These are phyloP conservation scores for Keithomyces neogunnii DNA, from an alignment of 2,329 filamentous ascomycete species.

Conservation along the genomic window DNA sequence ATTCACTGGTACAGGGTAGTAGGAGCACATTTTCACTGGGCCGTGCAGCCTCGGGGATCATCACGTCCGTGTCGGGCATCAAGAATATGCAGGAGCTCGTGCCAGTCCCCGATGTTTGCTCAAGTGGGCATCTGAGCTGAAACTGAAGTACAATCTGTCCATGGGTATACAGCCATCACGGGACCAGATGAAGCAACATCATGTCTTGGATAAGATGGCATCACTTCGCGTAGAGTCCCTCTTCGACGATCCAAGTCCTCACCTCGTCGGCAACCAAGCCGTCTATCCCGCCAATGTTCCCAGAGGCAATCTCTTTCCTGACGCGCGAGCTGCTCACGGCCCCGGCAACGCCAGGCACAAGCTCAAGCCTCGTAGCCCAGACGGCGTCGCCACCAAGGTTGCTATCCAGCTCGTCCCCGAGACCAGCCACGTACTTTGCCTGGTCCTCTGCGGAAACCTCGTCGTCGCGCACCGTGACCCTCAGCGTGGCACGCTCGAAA, in stretches of 20 bases:
- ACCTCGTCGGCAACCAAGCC: constrained; percentile 50
- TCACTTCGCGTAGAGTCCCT: constrained; percentile 41
- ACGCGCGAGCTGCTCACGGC: constrained; percentile 53
- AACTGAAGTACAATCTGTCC: too few species aligned
- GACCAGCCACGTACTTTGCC: constrained; percentile 41
- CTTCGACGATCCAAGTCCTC: constrained; percentile 45
- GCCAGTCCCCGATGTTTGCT: too few species aligned
- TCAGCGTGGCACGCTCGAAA: constrained; percentile 51
- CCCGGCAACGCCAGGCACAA: constrained; percentile 42
- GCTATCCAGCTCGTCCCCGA: constrained; percentile 38
- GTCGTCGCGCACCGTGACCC: constrained; percentile 53
- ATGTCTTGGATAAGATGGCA: too few species aligned
- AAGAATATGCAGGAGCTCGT: too few species aligned
- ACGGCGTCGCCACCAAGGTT: constrained; percentile 41
- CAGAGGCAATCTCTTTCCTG: constrained; percentile 38
- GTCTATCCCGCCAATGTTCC: constrained; percentile 38
- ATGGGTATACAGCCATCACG: too few species aligned
- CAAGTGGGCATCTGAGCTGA: too few species aligned
- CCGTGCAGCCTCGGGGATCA: too few species aligned
- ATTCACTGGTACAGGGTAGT: too few species aligned
- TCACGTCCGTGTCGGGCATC: too few species aligned
- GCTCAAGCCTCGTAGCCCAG: constrained; percentile 53
- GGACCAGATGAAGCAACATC: too few species aligned
- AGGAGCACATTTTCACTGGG: too few species aligned
- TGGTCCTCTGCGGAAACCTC: constrained; percentile 43